Base-by-base conservation (phyloP, 306 rosid genomes). In the Acacia confusa region DNA sequence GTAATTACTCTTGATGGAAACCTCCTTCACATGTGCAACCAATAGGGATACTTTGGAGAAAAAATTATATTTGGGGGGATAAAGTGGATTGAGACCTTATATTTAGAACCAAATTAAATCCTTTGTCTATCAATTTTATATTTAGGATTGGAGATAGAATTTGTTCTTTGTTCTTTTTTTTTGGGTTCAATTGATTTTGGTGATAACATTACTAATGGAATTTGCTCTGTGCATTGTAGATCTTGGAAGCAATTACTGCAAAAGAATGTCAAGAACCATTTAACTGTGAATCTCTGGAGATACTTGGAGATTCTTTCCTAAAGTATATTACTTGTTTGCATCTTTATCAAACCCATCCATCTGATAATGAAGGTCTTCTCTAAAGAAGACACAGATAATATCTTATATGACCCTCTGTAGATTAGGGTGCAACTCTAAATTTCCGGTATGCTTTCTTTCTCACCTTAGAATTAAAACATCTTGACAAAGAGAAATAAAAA, bases 271-370 rank as follows among this genome's bases (percentile, higher is more conserved):
- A 86, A 82, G 97, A 91, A 82, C 60, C 41, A 1, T 82, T 68
- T 52, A 78, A 91, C 81, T 84, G 89, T 79, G 88, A 93, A 47
- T 89, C 92, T 57, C 78, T 91, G 6, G 97, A 88, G 82, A 86
- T 91, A 45, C 96, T 91, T 77, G 97, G 97, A 55, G 97, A 93
- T 87, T 91, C 92, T 47, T 93, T 88, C 85, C 89, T 93, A 6
- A 91, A 93, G 81, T 91, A 91, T 20, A 83, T 81, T 19, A 73
- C 79, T 41, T 45, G 89, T 74, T 92, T 82, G 65, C 91, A 93
- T 16, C 88, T 93, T 78, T 91, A 91, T 52, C 88, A 79, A 30
- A 85, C 88, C 64, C 45, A 75, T 72, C 89, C 86, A 70, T 82
- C 50, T 64, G 47, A 81, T 48, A 74, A 57, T 0, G 94, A 90